These are phyloP conservation scores for Bothriochloa decipiens DNA, from an alignment of 176 grass and related monocot species.

Conservation along the genomic window DNA sequence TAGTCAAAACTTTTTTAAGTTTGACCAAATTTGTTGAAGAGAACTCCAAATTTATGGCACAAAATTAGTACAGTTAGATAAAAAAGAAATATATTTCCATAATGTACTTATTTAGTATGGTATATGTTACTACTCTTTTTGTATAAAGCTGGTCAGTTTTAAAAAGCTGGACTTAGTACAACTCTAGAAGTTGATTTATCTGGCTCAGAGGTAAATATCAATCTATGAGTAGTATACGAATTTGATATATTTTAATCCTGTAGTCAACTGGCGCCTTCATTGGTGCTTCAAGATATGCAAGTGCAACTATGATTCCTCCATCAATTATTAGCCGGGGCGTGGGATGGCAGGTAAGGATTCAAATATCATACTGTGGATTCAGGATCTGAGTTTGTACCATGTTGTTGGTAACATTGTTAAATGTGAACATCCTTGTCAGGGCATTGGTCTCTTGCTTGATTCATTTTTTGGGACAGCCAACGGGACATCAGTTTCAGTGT, in stretches of 20 bases:
- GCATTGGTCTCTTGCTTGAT: conserved; percentile 74
- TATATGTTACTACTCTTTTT: not conserved
- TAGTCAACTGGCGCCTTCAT: conserved; percentile 89
- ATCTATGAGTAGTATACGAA: not conserved
- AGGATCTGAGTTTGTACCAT: not conserved
- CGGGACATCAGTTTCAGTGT: conserved; percentile 78
- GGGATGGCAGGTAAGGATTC: conserved; percentile 78
- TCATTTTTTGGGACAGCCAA: conserved; percentile 85
- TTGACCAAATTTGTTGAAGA: not conserved
- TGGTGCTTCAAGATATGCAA: conserved; percentile 80
- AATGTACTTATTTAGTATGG: not conserved
- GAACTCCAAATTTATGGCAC: not conserved
- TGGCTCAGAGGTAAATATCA: not conserved
- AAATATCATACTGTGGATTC: not conserved
- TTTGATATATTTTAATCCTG: not conserved
- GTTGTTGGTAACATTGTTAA: conserved; percentile 17
- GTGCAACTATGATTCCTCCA: conserved; percentile 84
- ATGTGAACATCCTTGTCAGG: conserved; percentile 46
- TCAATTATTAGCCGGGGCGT: conserved; percentile 87
- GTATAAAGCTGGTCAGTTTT: not conserved
- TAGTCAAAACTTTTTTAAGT: not conserved
- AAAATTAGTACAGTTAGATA: not conserved
- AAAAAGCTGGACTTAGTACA: not conserved
- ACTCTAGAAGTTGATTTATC: not conserved
- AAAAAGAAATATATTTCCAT: no score